Percentiles rank a stretch among this genome's conserved stretches.
Evolutionary conservation across 2,329 filamentous ascomycete genomes (phyloP).

Genomic region (Paecilomyces sp.): DNA sequence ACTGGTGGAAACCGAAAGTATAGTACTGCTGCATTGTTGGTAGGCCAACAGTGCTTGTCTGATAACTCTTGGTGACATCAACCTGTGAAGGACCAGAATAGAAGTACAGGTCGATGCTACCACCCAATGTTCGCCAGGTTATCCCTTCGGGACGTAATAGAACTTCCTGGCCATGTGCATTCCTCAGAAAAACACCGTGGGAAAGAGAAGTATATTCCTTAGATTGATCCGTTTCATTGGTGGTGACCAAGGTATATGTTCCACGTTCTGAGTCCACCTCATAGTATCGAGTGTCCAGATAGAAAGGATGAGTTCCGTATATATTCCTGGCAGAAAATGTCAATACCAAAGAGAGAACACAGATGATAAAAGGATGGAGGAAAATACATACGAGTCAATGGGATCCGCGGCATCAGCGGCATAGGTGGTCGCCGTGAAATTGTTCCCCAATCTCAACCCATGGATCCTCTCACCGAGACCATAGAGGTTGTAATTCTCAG

Average conservation of each 20-base stretch:
- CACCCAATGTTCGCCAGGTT: slow-evolving; percentile 68
- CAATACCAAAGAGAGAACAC: background rate
- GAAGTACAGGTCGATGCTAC: slow-evolving; percentile 73
- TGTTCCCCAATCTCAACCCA: slow-evolving; percentile 63
- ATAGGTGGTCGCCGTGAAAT: slow-evolving; percentile 62
- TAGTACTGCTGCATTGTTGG: slow-evolving; percentile 78
- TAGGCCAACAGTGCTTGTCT: slow-evolving; percentile 58
- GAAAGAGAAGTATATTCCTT: slow-evolving; percentile 59
- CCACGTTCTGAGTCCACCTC: slow-evolving; percentile 44
- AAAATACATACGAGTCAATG: slow-evolving; percentile 34
- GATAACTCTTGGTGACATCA: slow-evolving; percentile 65
- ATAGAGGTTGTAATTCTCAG: slow-evolving; percentile 67
- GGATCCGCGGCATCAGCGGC: slow-evolving; percentile 59
- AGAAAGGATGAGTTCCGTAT: slow-evolving; percentile 72
- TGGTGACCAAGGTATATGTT: slow-evolving; percentile 46
- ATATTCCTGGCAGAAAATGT: slow-evolving; percentile 45
- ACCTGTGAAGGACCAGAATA: slow-evolving; percentile 64
- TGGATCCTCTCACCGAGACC: slow-evolving; percentile 69
- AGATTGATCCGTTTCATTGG: slow-evolving; percentile 45
- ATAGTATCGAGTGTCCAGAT: slow-evolving; percentile 72
- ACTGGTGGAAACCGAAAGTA: slow-evolving; percentile 76
- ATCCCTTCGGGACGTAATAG: slow-evolving; percentile 57
- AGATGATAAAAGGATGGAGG: background rate
- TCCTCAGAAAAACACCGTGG: slow-evolving; percentile 71
- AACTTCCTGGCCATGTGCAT: slow-evolving; percentile 69